phyloP scores from a whole-genome alignment of 2,329 filamentous ascomycete species.

The Nothophaeocryptopus gaeumannii region DNA sequence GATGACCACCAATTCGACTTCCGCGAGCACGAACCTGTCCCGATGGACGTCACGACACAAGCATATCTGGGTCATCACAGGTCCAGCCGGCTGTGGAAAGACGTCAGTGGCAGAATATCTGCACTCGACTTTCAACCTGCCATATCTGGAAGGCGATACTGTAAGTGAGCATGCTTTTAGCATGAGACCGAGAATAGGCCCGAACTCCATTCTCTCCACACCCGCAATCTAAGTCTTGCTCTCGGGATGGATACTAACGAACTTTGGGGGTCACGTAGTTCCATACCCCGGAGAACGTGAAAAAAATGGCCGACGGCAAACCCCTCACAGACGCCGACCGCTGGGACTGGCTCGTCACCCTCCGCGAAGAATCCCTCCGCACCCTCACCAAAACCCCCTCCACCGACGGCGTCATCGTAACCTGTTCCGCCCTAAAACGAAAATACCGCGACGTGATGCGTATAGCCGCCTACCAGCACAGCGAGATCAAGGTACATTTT shows the following conservation, averaged over 20 bases:
- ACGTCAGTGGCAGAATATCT: conserved; percentile 51
- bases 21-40: conserved; percentile 2
- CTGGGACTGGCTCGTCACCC: conserved; percentile 83
- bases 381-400: conserved; percentile 27
- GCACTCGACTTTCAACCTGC: conserved; percentile 41
- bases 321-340: conserved; percentile 90
- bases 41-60: conserved; percentile 37
- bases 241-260: too few relatives aligned
- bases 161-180: conserved; percentile 33
- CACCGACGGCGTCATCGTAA: conserved; percentile 72
- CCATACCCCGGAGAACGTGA: conserved; percentile 52
- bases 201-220: background rate
- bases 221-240: background rate
- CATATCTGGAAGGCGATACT: conserved; percentile 53
- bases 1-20: conserved; percentile 13
- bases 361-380: conserved; percentile 46
- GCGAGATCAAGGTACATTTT: conserved; percentile 67
- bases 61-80: conserved; percentile 53
- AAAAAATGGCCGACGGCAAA: conserved; percentile 83
- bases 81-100: conserved; percentile 55
- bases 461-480: conserved; percentile 47
- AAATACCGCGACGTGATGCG: conserved; percentile 80
- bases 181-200: too few relatives aligned
- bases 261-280: conserved; percentile 35
- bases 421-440: conserved; percentile 92